phyloP scores from a whole-genome alignment of 768 basidiomycete species.

The Hemileccinum impolitum region DNA sequence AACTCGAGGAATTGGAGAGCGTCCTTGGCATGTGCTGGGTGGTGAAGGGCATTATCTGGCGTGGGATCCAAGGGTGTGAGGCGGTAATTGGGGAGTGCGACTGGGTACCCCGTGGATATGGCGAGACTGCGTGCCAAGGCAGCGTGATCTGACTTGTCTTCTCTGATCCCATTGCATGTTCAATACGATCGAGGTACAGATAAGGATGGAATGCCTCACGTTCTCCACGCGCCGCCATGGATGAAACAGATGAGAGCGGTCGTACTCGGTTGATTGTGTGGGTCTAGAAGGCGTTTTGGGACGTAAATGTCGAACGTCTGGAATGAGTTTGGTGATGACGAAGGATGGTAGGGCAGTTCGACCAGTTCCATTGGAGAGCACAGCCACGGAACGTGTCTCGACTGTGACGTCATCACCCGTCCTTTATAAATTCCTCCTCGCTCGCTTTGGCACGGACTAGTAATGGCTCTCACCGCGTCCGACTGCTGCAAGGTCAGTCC shows the following conservation, averaged over 20 bases:
- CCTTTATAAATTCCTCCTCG: slow-evolving; percentile 21
- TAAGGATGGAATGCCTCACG: slow-evolving; percentile 43
- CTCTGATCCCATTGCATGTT: slow-evolving; percentile 40
- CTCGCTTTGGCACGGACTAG: too few species aligned
- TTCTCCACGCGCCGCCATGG: slow-evolving; percentile 83
- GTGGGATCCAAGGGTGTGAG: slow-evolving; percentile 50
- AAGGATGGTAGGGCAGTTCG: slow-evolving; percentile 14
- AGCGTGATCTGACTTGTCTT: slow-evolving; percentile 65
- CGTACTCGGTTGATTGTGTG: neutral
- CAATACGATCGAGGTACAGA: neutral
- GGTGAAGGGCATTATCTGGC: slow-evolving; percentile 40
- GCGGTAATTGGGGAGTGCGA: slow-evolving; percentile 77
- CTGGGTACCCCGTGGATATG: slow-evolving; percentile 46
- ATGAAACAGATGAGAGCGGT: slow-evolving; percentile 64
- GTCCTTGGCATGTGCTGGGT: slow-evolving; percentile 73
- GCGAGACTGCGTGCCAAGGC: slow-evolving; percentile 53
- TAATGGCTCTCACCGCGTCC: slow-evolving; percentile 70
- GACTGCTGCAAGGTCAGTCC: slow-evolving; percentile 73
- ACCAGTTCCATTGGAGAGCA: slow-evolving; percentile 16
- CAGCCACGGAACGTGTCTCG: slow-evolving; percentile 5
- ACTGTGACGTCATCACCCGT: slow-evolving; percentile 35
- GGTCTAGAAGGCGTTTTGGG: slow-evolving; percentile 18
- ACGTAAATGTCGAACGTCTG: slow-evolving; percentile 58
- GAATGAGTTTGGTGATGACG: slow-evolving; percentile 23
- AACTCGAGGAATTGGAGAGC: slow-evolving; percentile 59